Evolutionary conservation across 2,329 filamentous ascomycete species (phyloP).

Genomic region (Tolypocladium tundrense): DNA sequence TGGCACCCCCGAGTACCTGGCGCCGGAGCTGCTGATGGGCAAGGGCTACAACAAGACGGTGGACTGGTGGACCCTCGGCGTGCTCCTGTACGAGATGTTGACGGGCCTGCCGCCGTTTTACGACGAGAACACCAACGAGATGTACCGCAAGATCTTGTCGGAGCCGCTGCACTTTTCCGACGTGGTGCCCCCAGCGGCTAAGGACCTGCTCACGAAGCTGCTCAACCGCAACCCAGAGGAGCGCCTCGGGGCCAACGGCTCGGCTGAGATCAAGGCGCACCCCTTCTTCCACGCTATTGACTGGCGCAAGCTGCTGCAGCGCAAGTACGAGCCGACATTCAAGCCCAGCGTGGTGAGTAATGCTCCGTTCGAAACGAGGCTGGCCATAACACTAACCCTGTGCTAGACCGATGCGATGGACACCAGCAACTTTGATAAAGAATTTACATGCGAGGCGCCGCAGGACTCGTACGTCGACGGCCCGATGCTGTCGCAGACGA

Average conservation of each 20-base stretch:
- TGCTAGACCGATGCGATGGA: conserved; percentile 71
- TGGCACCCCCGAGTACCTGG: conserved; percentile 93
- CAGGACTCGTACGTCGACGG: conserved; percentile 92
- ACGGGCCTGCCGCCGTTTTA: conserved; percentile 96
- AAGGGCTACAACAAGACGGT: conserved; percentile 97
- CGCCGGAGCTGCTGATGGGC: conserved; percentile 84
- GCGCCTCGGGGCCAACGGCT: conserved; percentile 83
- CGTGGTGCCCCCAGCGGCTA: conserved; percentile 83
- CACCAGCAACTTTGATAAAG: conserved; percentile 82
- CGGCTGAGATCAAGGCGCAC: conserved; percentile 96
- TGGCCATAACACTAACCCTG: background rate
- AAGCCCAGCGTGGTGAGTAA: conserved; percentile 89
- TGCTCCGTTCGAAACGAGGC: background rate
- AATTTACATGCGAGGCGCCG: conserved; percentile 84
- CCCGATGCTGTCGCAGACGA: conserved; percentile 80
- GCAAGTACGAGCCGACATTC: conserved; percentile 97
- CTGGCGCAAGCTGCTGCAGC: conserved; percentile 92
- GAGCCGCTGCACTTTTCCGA: conserved; percentile 96
- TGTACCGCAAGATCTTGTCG: conserved; percentile 97
- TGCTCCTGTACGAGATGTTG: conserved; percentile 96
- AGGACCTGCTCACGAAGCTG: conserved; percentile 81
- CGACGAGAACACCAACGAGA: conserved; percentile 98
- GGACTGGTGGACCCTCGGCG: conserved; percentile 98
- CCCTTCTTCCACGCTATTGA: conserved; percentile 99
- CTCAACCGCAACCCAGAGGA: conserved; percentile 87